These are phyloP conservation scores for Penicillium sp. DNA, from an alignment of 2,329 filamentous ascomycete genomes.

Conservation along the genomic window DNA sequence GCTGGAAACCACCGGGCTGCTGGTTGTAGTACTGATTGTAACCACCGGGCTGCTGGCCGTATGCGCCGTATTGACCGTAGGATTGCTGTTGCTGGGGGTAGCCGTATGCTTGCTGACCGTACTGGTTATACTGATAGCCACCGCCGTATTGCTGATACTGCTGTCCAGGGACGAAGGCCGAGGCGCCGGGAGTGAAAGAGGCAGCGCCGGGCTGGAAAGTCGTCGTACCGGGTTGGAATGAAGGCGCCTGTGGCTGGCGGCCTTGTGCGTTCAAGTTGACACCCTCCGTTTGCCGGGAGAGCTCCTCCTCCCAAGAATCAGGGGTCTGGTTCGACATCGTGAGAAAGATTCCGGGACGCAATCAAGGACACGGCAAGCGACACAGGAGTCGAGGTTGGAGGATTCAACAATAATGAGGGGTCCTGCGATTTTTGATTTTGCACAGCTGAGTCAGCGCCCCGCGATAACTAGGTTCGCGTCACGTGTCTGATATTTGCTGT, in stretches of 20 bases:
- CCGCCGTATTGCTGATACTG: constrained; percentile 61
- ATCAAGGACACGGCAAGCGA: constrained; percentile 27
- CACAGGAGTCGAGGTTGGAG: constrained; percentile 24
- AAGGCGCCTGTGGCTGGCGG: constrained; percentile 51
- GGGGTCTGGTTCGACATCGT: constrained; percentile 74
- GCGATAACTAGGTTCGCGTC: constrained; percentile 17
- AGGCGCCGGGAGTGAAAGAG: constrained; percentile 72
- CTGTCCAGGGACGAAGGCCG: constrained; percentile 73
- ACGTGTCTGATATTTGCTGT: constrained; percentile 16
- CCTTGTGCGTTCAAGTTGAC: constrained; percentile 67
- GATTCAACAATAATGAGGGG: constrained; percentile 30
- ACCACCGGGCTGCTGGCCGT: constrained; percentile 60
- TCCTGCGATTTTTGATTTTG: constrained; percentile 27
- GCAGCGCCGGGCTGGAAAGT: constrained; percentile 67
- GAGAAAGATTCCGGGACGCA: constrained; percentile 24
- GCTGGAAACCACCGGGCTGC: constrained; percentile 67
- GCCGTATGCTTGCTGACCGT: constrained; percentile 32
- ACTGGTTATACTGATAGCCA: constrained; percentile 42
- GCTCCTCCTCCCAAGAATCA: constrained; percentile 93
- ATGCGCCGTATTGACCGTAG: constrained; percentile 43
- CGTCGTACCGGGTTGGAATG: constrained; percentile 67
- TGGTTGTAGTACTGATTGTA: constrained; percentile 56
- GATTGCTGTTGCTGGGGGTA: constrained; percentile 47
- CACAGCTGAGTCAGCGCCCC: constrained; percentile 28
- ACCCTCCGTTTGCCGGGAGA: constrained; percentile 75